Base-by-base conservation (phyloP, 768 basidiomycete genomes). In the Scleroderma citrinum region DNA sequence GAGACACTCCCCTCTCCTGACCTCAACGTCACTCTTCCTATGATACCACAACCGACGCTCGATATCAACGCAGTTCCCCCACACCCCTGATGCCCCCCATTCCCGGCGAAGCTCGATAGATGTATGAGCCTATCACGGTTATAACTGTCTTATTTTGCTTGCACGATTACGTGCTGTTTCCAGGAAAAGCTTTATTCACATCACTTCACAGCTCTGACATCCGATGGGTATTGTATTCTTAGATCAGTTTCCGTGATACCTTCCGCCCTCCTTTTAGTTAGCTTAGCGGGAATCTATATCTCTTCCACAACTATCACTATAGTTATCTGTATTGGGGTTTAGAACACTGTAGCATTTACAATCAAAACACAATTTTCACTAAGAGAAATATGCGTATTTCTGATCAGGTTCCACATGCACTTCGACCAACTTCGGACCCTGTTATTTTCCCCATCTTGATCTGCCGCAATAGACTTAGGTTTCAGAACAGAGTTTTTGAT, bases 1-100 rank as follows among this genome's bases (percentile, higher is more conserved):
- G 66, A 60, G 32, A 56, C 59, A n/a, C 49, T 65, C 3, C 60
- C 66, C 6, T 44, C 44, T 24, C 51, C 39, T 3, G 60, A 62
- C 34, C 48, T 58, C 2, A 16, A 10, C 7, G 0, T 62, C 0
- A 47, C 46, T 3, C 30, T 66, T 4, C 62, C 64, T 4, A 10
- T 50, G 1, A 39, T 52, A n/a, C 65, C 60, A 2, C 48, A 58
- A 38, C 53, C 59, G 12, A 36, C 58, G 20, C 32, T 56, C 21
- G 48, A 59, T 5, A 16, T 26, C 21, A 40, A 30, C 23, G 17
- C 46, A 13, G 55, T 58, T 13, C 62, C 68, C 34, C 65, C 50
- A 5, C 10, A n/a, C 45, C 0, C 42, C 56, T 3, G 59, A 62
- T 44, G 29, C 47, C 2, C 44, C 57, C 16, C 37, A 48, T 32